Base-by-base conservation (phyloP, 2,329 filamentous ascomycete species). In the Xylariaceae sp. region DNA sequence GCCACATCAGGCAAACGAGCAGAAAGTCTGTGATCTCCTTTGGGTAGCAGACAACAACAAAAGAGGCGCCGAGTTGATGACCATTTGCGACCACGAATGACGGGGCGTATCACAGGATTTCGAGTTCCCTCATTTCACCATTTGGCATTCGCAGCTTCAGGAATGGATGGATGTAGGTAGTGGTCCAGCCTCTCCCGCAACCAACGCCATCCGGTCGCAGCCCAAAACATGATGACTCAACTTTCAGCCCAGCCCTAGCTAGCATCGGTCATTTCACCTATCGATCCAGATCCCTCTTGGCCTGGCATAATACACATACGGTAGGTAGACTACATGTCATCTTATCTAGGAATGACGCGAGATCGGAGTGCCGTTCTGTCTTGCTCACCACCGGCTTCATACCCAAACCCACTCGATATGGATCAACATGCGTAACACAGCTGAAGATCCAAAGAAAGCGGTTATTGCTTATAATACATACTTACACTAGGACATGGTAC, bases 81-180 rank as follows among this genome's bases (percentile, higher is more conserved):
- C 54, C 52, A 51, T 42, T 44, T 41, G 49, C 54, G 35, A 44
- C 40, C 8, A 37, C 52, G 49, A 53, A 56, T 58, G 53, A 54
- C 50, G 49, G 19, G 19, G 42, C 42, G 50, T 58, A 47, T 58
- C 50, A 55, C 50, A 57, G 56, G 56, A 57, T 54, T 19, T 51
- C 49, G 47, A 47, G 50, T 51, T 53, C 57, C 45, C 60, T 60
- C 58, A 59, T 59, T 57, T 55, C 41, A 43, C 39, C 39, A 41
- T 19, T 41, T 41, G 39, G 39, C 6, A 11, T 30, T 4, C 42
- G 26, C 27, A 30, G 7, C 8, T 27, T 9, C 27, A 19, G 39
- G 12, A 41, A 19, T 19, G 19, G 19, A 19, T 19, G 39, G n/a
- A 41, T 41, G 19, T 43, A 29, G 41, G 19, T 26, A 29, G 41